Percentiles rank a stretch among this genome's conserved stretches.
Evolutionary conservation across 2,329 filamentous ascomycete genomes (phyloP).

Genomic region (Elsinoe ampelina): DNA sequence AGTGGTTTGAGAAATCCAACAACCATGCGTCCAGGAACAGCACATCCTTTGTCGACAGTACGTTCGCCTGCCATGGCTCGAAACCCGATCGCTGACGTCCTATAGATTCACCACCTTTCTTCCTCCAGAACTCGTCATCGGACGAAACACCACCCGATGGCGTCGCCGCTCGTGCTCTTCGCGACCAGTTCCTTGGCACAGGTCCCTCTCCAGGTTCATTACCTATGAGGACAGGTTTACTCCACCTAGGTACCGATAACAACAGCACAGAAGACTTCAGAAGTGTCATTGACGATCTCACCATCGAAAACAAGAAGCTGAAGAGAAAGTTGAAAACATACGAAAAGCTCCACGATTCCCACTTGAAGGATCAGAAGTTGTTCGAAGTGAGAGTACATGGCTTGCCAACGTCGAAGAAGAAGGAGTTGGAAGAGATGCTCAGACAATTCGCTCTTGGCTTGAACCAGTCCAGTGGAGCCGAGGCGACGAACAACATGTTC

Average conservation of each 20-base stretch:
- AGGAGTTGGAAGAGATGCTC: slow-evolving; percentile 64
- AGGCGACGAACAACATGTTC: slow-evolving; percentile 17
- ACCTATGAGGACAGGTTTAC: slow-evolving; percentile 21
- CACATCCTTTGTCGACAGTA: slow-evolving; percentile 34
- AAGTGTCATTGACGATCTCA: slow-evolving; percentile 80
- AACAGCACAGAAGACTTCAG: slow-evolving; percentile 67
- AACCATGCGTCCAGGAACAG: slow-evolving; percentile 35
- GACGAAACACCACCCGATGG: slow-evolving; percentile 19
- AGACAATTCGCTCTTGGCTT: slow-evolving; percentile 60
- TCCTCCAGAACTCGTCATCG: slow-evolving; percentile 35
- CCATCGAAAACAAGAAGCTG: slow-evolving; percentile 70
- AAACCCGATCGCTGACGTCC: background rate
- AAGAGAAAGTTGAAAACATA: slow-evolving; percentile 65
- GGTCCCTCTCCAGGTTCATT: background rate
- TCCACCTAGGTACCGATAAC: slow-evolving; percentile 35
- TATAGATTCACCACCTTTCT: slow-evolving; percentile 36
- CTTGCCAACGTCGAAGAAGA: slow-evolving; percentile 61
- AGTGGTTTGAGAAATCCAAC: slow-evolving; percentile 45
- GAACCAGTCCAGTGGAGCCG: slow-evolving; percentile 36
- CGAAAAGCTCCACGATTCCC: slow-evolving; percentile 56
- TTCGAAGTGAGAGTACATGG: slow-evolving; percentile 78
- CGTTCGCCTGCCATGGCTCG: slow-evolving; percentile 15
- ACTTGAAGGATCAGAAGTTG: slow-evolving; percentile 63
- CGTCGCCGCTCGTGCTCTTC: slow-evolving; percentile 5
- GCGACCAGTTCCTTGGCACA: background rate